Evolutionary conservation across 2,329 filamentous ascomycete genomes (phyloP), one percentile per base, ranked within the genome.

Genomic region (Calycina marina): DNA sequence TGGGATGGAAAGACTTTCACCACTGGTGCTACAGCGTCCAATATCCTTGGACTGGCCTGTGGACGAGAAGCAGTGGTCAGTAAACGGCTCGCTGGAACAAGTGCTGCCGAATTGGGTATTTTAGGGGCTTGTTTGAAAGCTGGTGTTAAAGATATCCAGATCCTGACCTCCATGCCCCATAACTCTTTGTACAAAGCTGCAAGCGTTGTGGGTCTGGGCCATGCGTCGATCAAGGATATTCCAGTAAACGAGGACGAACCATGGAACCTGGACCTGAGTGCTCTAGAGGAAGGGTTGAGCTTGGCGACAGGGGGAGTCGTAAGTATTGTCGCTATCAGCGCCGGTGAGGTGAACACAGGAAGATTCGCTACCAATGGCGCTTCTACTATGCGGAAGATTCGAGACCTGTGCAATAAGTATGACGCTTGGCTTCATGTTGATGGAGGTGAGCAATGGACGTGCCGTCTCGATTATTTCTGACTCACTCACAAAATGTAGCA

Each of bases 271-370:
- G 73, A 93, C 45, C 47, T 93, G 4, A 60, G 63, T 2, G 60
- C 60, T 3, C 59, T 93, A 2, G 73, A 83, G 52, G 54, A 53
- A 28, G 65, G 72, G 35, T 58, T 92, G 11, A 46, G 58, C 32
- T 49, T 50, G 43, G 38, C 39, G 35, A 56, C 52, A 20, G 51
- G 58, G 1, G 65, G 65, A 3, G 64, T 69, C 9, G 79, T 68
- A n/a, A 79, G 67, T 30, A 82, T 94, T 39, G 71, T 94, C 22
- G 73, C 68, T 4, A 58, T 93, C n/a, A 86, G 83, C 25, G 80
- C 77, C 4, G 82, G 82, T 1, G 88, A 96, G 56, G 83, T 94
- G 16, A 94, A 96, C 46, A 92, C 85, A 0, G 85, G 86, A 1
- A 63, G 75, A 4, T 94, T 85, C 52, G 77, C 82, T 16, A 80